Evolutionary conservation across 805 yeast genomes (phyloP), one percentile per base, ranked within the genome.

Genomic region (Kluyveromyces aestuarii): DNA sequence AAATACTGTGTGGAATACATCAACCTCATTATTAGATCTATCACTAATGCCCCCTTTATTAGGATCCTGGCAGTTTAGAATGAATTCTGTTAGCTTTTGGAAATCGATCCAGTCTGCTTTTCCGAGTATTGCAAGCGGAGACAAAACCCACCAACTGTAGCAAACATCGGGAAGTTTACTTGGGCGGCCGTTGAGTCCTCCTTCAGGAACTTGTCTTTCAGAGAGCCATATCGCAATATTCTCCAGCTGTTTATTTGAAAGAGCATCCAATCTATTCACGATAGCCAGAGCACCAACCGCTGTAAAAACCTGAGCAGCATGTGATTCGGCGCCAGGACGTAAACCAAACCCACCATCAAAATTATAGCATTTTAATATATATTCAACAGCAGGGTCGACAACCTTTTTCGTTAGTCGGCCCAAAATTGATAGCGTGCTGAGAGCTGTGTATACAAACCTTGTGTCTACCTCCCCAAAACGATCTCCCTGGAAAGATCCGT

Each of bases 161-260:
- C 99, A 93, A n/a, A 87, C 96, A 66, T 93, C 99, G 0, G 98
- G 96, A 17, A 88, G 69, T 63, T 93, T 93, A 50, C 93, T 96
- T 0, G 98, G 96, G 45, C 99, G 76, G 0, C 99, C 99, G 61
- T 93, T 93, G 48, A 93, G 72, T 0, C 99, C 99, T 6, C 99
- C 99, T 27, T 75, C 75, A 16, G 69, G 71, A 8, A 87, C 76
- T 65, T 93, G 99, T 50, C 99, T 72, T 61, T 93, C 98, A 58
- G 91, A 76, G 17, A 93, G 72, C 98, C 99, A 93, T 79, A 85
- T 80, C 2, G 82, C 81, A 11, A 87, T 71, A 43, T 76, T 64
- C 27, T 77, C 77, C 6, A 62, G 47, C 45, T 68, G 68, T 30
- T 66, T 67, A 6, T 56, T 49, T 4, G 63, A 66, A 42, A 72